Base-by-base conservation (phyloP, 2,329 filamentous ascomycete genomes). In the Xenoacremonium recifei region DNA sequence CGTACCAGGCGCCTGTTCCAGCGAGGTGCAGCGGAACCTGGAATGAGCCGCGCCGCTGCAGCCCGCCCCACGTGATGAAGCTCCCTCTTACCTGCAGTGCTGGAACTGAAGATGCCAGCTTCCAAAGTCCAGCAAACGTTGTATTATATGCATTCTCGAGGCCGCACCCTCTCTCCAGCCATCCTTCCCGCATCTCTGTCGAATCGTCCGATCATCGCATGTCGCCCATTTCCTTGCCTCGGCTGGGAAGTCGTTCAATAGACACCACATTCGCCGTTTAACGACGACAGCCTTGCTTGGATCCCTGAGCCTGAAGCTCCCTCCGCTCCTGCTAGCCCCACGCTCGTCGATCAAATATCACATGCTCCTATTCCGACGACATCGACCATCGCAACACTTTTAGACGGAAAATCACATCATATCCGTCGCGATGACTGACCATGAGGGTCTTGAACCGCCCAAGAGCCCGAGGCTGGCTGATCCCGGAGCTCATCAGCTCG, bases 401-500 rank as follows among this genome's bases (percentile, higher is more conserved):
- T 17, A 37, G 36, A 13, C 32, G 48, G 32, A 38, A 47, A 39
- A 34, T 34, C 32, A 31, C 21, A 37, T 30, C 36, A 33, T 32
- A 19, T 39, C 20, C 18, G 35, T 29, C 45, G 40, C 16, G 27
- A 67, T 67, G 64, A 32, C 60, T 23, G 54, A 57, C 34, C 39
- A 55, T 19, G 56, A 60, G 39, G 59, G 51, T 34, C 57, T 66
- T 25, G 60, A 64, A 36, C 60, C 60, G 44, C 63, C 63, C 16
- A 55, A 54, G 32, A 60, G 63, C 30, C 49, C 48, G 40, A 58
- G 57, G 20, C 47, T 68, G 21, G 66, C 71, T 32, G 79, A 83
- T 53, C 72, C 79, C 36, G 80, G 80, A 53, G 79, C 79, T 32
- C 79, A 74, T 59, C 79, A 83, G 43, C 67, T 82, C 47, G 74